phyloP scores from a whole-genome alignment of 2,329 filamentous ascomycete species.

The Didymella arachidicola region DNA sequence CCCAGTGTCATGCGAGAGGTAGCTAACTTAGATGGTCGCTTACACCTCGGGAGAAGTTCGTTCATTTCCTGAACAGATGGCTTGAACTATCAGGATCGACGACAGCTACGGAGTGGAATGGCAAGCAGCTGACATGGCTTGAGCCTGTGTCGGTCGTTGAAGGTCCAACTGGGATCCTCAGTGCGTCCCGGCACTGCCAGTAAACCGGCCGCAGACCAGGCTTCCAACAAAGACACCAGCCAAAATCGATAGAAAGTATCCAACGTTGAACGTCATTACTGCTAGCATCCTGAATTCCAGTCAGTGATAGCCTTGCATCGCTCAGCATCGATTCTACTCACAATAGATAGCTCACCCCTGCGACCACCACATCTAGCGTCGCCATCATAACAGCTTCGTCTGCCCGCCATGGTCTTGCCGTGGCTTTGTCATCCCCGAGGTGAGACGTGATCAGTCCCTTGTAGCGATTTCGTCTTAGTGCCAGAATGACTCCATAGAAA shows the following conservation, averaged over 20 bases:
- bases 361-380: conserved; percentile 72
- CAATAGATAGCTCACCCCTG: conserved; percentile 83
- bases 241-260: conserved; percentile 80
- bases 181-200: conserved; percentile 15
- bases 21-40: too few relatives aligned
- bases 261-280: conserved; percentile 87
- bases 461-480: conserved; percentile 69
- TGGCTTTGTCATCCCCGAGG: conserved; percentile 49
- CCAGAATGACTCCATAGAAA: conserved; percentile 56
- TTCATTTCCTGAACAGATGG: too few relatives aligned
- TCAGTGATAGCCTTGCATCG: conserved; percentile 1
- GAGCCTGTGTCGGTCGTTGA: neutral
- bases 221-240: conserved; percentile 82
- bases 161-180: neutral
- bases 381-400: conserved; percentile 78
- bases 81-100: neutral
- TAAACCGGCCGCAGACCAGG: conserved; percentile 74
- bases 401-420: conserved; percentile 74
- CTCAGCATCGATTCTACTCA: conserved; percentile 59
- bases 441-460: conserved; percentile 73
- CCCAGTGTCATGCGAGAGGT: too few relatives aligned
- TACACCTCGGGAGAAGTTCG: too few relatives aligned
- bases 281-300: conserved; percentile 74
- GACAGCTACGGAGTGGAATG: neutral
- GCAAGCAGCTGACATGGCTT: neutral